Conservation (phyloP, 257 asterid species). For the Scutellaria galericulata region DNA sequence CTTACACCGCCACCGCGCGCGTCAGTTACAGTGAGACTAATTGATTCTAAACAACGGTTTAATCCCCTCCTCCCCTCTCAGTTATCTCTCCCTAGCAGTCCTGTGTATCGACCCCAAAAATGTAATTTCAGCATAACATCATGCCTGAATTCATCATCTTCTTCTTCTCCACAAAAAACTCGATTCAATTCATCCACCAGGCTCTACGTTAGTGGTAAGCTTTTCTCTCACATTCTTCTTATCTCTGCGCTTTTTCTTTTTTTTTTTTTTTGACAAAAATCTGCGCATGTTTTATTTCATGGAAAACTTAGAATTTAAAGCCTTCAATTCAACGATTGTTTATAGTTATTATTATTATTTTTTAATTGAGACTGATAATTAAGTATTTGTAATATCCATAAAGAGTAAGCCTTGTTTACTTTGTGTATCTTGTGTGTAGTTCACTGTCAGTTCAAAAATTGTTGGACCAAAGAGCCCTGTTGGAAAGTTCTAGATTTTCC, state of each 20-base stretch:
- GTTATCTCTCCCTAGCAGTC: conserved; percentile 23
- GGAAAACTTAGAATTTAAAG: conserved; percentile 10
- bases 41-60: conserved; percentile 21
- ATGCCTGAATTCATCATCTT: conserved; percentile 32
- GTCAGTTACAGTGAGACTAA: not conserved
- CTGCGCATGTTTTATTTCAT: not conserved
- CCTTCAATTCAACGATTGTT: not conserved
- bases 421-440: not conserved
- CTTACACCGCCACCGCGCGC: conserved; percentile 20
- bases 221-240: not conserved
- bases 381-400: not conserved
- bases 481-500: not conserved
- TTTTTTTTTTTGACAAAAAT: not conserved
- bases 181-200: conserved; percentile 41
- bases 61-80: conserved; percentile 17
- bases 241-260: not conserved
- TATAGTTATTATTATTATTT: no score
- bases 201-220: conserved; percentile 53
- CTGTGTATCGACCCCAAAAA: conserved; percentile 18
- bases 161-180: conserved; percentile 28
- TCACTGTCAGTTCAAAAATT: not conserved
- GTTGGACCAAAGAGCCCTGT: not conserved
- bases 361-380: no score
- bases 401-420: not conserved
- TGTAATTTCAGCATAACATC: conserved; percentile 17